phyloP scores from a whole-genome alignment of 108 stramenopile species.

The Schizochytrium sp. region DNA sequence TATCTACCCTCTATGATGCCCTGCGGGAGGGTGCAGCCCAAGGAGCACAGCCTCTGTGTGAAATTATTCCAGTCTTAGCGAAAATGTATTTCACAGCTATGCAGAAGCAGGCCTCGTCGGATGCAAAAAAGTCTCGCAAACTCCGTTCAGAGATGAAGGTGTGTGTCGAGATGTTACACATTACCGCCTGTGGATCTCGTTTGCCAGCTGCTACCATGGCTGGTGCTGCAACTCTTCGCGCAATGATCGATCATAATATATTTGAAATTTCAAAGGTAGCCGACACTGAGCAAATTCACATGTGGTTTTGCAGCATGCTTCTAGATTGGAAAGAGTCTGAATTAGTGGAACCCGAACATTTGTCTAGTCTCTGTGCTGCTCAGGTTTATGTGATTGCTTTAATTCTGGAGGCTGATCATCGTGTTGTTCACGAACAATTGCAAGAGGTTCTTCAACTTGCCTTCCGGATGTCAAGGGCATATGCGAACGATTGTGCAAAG shows the following conservation, averaged over 20 bases:
- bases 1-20: not conserved
- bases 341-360: not conserved
- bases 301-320: not conserved
- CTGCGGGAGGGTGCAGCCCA: not conserved
- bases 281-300: not conserved
- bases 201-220: not conserved
- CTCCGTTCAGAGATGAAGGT: constrained; percentile 8
- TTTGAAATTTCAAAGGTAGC: constrained; percentile 1
- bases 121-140: not conserved
- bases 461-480: constrained; percentile 4
- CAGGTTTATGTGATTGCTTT: constrained; percentile 16
- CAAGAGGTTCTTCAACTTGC: constrained; percentile 34
- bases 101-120: too few species aligned
- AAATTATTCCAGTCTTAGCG: not conserved
- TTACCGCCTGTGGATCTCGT: not conserved
- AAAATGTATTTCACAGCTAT: not conserved
- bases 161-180: not conserved
- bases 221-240: not conserved
- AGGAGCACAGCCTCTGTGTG: not conserved
- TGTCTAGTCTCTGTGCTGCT: not conserved
- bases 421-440: constrained; percentile 16
- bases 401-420: constrained; percentile 39
- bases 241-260: not conserved
- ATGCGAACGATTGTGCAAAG: not conserved
- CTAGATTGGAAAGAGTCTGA: too few species aligned